phyloP scores from a whole-genome alignment of 1,284 basidiomycete species.

The Ceratobasidium sp. region DNA sequence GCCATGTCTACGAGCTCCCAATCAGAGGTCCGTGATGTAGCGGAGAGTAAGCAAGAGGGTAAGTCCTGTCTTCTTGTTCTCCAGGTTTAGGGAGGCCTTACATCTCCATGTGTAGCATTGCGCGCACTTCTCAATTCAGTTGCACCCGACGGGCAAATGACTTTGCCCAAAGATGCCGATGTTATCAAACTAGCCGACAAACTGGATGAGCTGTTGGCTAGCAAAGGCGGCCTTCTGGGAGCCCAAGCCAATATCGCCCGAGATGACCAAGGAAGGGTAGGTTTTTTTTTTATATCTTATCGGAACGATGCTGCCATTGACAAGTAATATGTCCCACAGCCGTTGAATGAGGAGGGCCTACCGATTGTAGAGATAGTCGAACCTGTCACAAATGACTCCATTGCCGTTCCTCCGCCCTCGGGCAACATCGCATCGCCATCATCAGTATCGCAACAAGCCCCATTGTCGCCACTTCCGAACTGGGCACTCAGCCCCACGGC shows the following conservation, averaged over 20 bases:
- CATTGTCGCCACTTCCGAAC: slow-evolving; percentile 60
- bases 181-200: slow-evolving; percentile 67
- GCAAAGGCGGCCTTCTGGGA: slow-evolving; percentile 55
- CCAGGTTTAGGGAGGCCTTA: background rate
- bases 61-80: background rate
- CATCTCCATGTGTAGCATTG: slow-evolving; percentile 57
- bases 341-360: slow-evolving; percentile 77
- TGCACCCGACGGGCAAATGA: slow-evolving; percentile 51
- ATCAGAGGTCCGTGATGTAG: slow-evolving; percentile 12
- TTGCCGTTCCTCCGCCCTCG: background rate
- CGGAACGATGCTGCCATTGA: slow-evolving; percentile 45
- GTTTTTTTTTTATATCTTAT: slow-evolving; percentile 16
- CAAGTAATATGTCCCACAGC: slow-evolving; percentile 54
- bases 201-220: slow-evolving; percentile 68
- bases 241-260: slow-evolving; percentile 57
- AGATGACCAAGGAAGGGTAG: slow-evolving; percentile 69
- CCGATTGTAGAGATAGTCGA: slow-evolving; percentile 83
- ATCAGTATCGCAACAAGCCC: slow-evolving; percentile 58
- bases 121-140: slow-evolving; percentile 64
- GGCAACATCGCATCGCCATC: slow-evolving; percentile 47
- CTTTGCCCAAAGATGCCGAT: slow-evolving; percentile 52
- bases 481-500: slow-evolving; percentile 53
- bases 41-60: slow-evolving; percentile 25
- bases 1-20: slow-evolving; percentile 18
- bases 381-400: slow-evolving; percentile 54